Evolutionary conservation across 2,329 filamentous ascomycete genomes (phyloP).

Genomic region (Leptodontidium sp.): DNA sequence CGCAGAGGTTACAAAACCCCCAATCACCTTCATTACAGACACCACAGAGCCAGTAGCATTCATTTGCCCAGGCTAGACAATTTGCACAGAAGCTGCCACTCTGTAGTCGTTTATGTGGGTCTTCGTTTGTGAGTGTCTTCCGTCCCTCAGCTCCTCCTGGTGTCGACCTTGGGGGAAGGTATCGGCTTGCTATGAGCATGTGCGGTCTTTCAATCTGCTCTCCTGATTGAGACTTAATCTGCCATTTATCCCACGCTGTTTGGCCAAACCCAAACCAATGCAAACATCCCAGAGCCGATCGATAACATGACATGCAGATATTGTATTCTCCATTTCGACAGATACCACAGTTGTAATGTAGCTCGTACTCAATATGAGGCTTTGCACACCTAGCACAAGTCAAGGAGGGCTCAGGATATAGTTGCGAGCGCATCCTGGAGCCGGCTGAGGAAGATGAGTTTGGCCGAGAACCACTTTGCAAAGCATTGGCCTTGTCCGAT

Average conservation of each 20-base stretch:
- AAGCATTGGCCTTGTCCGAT: constrained; percentile 42
- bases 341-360: constrained; percentile 82
- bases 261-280: constrained; percentile 91
- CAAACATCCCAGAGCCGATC: constrained; percentile 76
- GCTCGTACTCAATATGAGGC: constrained; percentile 79
- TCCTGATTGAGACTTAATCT: constrained; percentile 54
- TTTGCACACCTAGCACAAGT: constrained; percentile 76
- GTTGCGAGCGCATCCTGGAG: constrained; percentile 48
- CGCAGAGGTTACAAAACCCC: constrained; percentile 91
- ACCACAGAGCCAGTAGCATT: constrained; percentile 90
- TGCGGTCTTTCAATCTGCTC: constrained; percentile 58
- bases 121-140: constrained; percentile 68
- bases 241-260: constrained; percentile 73
- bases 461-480: constrained; percentile 44
- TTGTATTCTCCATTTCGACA: constrained; percentile 79
- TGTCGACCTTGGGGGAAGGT: constrained; percentile 57
- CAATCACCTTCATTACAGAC: constrained; percentile 91
- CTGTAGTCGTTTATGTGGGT: constrained; percentile 73
- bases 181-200: constrained; percentile 65
- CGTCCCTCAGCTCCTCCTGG: constrained; percentile 63
- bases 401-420: constrained; percentile 76
- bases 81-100: constrained; percentile 85
- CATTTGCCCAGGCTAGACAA: constrained; percentile 77
- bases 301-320: constrained; percentile 84
- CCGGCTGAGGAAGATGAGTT: constrained; percentile 44